These are phyloP conservation scores for Cladosporium cucumerinum DNA, from an alignment of 2,329 filamentous ascomycete species.

Conservation along the genomic window DNA sequence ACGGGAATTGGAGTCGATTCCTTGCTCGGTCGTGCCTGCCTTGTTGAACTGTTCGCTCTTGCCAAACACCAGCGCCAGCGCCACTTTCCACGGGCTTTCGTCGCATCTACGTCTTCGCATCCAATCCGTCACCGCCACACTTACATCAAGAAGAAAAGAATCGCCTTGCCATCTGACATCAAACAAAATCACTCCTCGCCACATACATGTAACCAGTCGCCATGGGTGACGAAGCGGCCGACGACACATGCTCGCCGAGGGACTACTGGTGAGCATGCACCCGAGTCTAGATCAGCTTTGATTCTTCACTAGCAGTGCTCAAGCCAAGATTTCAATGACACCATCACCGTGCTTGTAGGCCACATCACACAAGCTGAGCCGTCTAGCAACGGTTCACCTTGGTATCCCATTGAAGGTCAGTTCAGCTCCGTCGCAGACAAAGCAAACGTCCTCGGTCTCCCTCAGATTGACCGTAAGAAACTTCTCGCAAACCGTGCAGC, in stretches of 20 bases:
- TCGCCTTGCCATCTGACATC: background rate
- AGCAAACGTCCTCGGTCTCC: background rate
- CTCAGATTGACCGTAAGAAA: background rate
- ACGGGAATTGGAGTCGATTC: background rate
- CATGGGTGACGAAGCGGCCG: background rate
- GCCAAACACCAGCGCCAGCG: background rate
- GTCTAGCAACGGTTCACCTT: background rate
- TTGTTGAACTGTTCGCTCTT: background rate
- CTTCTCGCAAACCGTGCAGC: background rate
- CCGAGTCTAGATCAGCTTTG: background rate
- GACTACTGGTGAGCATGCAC: background rate
- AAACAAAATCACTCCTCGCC: background rate
- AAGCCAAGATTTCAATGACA: background rate
- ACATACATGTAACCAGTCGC: background rate
- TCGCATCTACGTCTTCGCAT: background rate
- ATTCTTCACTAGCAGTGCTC: background rate
- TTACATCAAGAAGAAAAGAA: rapidly evolving
- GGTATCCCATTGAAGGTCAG: background rate
- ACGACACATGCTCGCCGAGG: background rate
- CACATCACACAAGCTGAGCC: background rate
- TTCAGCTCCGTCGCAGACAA: background rate
- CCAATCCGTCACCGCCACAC: background rate
- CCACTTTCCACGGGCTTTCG: background rate
- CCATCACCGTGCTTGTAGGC: background rate
- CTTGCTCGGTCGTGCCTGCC: background rate